Conservation (phyloP, 1,284 basidiomycete species). For the Abortiporus biennis region DNA sequence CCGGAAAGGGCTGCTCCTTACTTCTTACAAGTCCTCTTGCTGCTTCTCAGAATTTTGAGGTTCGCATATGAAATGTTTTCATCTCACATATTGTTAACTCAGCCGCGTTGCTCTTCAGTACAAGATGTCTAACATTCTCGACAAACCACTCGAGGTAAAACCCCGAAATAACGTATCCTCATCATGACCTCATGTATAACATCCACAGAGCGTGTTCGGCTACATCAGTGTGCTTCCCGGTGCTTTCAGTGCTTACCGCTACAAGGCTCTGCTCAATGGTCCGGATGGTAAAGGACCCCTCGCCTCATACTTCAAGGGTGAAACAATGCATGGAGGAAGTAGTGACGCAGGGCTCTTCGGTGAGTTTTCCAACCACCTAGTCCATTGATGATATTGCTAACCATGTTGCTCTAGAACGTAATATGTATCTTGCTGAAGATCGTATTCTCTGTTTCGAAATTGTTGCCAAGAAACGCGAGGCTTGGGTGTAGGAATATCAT, state of each 20-base stretch:
- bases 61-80: conserved; percentile 17
- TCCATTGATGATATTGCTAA: conserved; percentile 7
- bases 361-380: conserved; percentile 17
- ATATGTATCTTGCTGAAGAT: conserved; percentile 92
- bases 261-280: conserved; percentile 78
- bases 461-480: conserved; percentile 85
- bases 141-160: conserved; percentile 82
- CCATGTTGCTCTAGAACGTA: conserved; percentile 47
- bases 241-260: conserved; percentile 90
- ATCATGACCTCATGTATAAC: conserved; percentile 4
- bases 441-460: conserved; percentile 98
- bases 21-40: conserved; percentile 85
- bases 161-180: conserved; percentile 5
- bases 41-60: conserved; percentile 88
- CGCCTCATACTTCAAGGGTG: conserved; percentile 89
- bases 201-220: conserved; percentile 72
- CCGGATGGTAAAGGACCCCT: conserved; percentile 82
- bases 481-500: conserved; percentile 60
- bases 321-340: conserved; percentile 72
- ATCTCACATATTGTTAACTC: conserved; percentile 10
- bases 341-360: conserved; percentile 67
- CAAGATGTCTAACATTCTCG: conserved; percentile 91
- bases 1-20: conserved; percentile 71
- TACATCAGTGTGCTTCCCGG: conserved; percentile 89
- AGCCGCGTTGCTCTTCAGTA: conserved; percentile 37